Base-by-base conservation (phyloP, 768 basidiomycete genomes). In the Boletus reticuloceps region DNA sequence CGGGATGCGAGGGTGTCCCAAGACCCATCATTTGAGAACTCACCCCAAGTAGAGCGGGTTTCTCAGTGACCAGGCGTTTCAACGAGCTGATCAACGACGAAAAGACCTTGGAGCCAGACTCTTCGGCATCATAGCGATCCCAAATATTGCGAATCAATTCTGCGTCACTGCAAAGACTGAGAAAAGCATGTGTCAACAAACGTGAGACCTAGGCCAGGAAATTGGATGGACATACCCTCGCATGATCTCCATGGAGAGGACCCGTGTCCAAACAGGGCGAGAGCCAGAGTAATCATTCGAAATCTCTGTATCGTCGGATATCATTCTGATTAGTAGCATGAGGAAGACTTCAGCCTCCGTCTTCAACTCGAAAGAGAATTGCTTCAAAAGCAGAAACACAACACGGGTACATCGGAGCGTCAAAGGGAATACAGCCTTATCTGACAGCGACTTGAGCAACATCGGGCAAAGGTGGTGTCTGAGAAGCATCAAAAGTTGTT, bases 321-420 rank as follows among this genome's bases (percentile, higher is more conserved):
- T 76, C 53, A 85, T 82, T 55, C 77, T 78, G 58, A 90, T 87
- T 20, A 90, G 75, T 31, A 89, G 74, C 73, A 82, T 83, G 12
- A 94, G 75, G 73, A 98, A 96, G 0, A 91, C 88, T 67, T 97
- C 94, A 0, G 90, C 79, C 70, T 98, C 94, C 0, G 85, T 86
- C 51, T 79, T 77, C 44, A 99, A 78, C 62, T 96, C 88, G 37
- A 77, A 73, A 2, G 88, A 87, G 71, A 97, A 98, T 49, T 94
- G 91, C 60, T 96, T 95, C 53, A 98, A 79, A 8, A 98, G 81
- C 39, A 98, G 79, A 73, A 95, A 98, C 37, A 98, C 88, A 29
- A 98, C 92, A 2, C 96, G 89, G 2, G 89, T 95, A 56, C 93
- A 90, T 51, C 97, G 88, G 5, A 99, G 81, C 0, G 89, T 90